Base-by-base conservation (phyloP, 768 basidiomycete genomes). In the Pleurotus ostreatus region DNA sequence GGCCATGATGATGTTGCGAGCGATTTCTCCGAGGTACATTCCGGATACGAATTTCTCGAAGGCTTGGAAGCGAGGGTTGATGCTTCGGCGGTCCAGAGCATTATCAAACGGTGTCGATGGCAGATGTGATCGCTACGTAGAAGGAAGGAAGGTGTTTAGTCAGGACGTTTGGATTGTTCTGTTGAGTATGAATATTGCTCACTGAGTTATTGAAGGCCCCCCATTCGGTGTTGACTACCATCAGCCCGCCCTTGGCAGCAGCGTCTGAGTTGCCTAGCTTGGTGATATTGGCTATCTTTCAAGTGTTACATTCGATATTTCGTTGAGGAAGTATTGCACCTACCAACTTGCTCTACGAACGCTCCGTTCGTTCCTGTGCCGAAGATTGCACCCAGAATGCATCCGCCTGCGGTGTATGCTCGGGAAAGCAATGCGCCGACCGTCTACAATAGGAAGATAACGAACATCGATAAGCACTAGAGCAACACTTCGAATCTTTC, bases 1-100 rank as follows among this genome's bases (percentile, higher is more conserved):
- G 48, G 92, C 81, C 26, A 94, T 78, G 52, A 98, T 78, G 63
- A 96, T 74, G 65, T 91, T 90, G 39, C 97, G 88, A 22, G 88
- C 81, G 59, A 98, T 83, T 72, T 99, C 97, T 56, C 97, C 97
- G 40, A 98, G 83, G 70, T 99, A 99, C 96, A 99, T 98, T 56
- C 97, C 97, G 1, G 94, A 97, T 62, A 99, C 89, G 74, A 97
- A 93, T 76, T 98, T 99, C 72, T 99, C 97, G 67, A 94, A 98
- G 2, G 91, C 91, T 68, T 98, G 97, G 68, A 82, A 88, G 37
- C 81, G 78, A 23, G 95, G 94, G 65, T 99, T 99, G 72, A 98
- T 98, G 57, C 89, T 92, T 65, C 89, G 83, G 51, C 97, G 87
- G 70, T 99, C 97, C 18, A 98, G 76, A 59, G 88, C 84, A 72